Evolutionary conservation across 163 green algal genomes (phyloP), one percentile per base, ranked within the genome.

Genomic region (Chlorella variabilis): DNA sequence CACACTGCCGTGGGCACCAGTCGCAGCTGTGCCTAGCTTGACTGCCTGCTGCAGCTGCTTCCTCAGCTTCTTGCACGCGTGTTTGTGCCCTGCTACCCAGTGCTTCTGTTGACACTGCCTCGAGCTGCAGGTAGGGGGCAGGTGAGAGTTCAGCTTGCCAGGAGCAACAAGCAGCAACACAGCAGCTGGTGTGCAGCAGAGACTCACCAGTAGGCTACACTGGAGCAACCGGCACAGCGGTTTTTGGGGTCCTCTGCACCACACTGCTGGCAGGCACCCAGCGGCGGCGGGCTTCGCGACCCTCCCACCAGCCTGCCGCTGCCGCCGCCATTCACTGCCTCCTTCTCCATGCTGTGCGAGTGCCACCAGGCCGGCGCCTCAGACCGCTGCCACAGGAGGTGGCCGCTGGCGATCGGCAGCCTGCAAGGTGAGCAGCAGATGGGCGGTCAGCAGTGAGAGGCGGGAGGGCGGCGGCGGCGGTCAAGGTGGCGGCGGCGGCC

Each of bases 11-110:
- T 54, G 11, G 11, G 45, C 45, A 54, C 27, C 59, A 38, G 27
- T 38, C 59, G 17, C 27, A 36, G 18, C 29, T 17, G 65, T 31
- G 69, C 69, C 17, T 1, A 49, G 69, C 69, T 77, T 27, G 29
- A 29, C 29, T 5, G 41, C 38, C 27, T 59, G 75, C 61, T 74
- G 61, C 75, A 20, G 27, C 36, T 49, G 29, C 34, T 75, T 67
- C 20, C 76, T 56, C 33, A 82, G 76, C 62, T 75, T 75, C 25
- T 54, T 82, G 76, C 76, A 82, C 2, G 58, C 51, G 11, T 31
- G 45, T 34, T 75, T 82, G 45, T 82, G 76, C 23, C 62, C 62
- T 1, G 23, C 33, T 4, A 31, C 17, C 76, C 76, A 82, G 62
- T 82, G 13, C 23, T n/a, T 38, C 48, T 67, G 48, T 45, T 82